Conservation (phyloP, 768 basidiomycete genomes). For the Aureoboletus auriporus region DNA sequence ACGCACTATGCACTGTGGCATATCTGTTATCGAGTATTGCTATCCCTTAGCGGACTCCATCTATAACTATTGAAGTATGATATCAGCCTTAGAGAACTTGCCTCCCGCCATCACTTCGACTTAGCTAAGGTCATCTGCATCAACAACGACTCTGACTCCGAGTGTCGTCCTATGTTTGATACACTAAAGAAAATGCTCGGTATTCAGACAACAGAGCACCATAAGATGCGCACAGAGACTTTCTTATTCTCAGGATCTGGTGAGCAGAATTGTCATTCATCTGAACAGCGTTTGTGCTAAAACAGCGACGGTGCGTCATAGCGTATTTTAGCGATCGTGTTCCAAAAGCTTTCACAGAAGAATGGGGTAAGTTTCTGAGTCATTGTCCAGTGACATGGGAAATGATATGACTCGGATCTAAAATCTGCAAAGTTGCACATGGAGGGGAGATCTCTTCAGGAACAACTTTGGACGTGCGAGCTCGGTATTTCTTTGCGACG, state of each 20-base stretch:
- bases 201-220: not conserved
- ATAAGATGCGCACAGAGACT: not conserved
- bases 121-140: too few relatives aligned
- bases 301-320: slow-evolving; percentile 1
- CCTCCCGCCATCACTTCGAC: too few relatives aligned
- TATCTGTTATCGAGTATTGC: too few relatives aligned
- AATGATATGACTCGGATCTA: not conserved
- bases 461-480: slow-evolving; percentile 7
- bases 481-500: slow-evolving; percentile 29
- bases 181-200: slow-evolving; percentile 8
- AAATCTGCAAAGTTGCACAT: slow-evolving; percentile 14
- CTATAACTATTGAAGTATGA: too few relatives aligned
- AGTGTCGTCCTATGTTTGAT: slow-evolving; percentile 5
- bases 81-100: too few relatives aligned
- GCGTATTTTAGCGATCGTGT: slow-evolving; percentile 29
- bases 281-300: not conserved
- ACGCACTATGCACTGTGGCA: too few relatives aligned
- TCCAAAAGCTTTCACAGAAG: slow-evolving; percentile 15
- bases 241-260: slow-evolving; percentile 23
- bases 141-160: too few relatives aligned
- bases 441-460: slow-evolving; percentile 20
- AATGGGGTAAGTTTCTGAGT: slow-evolving; percentile 20
- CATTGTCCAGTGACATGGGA: not conserved
- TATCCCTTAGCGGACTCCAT: too few relatives aligned
- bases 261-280: slow-evolving; percentile 1